Evolutionary conservation across 2,329 filamentous ascomycete species (phyloP).

Genomic region (Blastomyces parvus): DNA sequence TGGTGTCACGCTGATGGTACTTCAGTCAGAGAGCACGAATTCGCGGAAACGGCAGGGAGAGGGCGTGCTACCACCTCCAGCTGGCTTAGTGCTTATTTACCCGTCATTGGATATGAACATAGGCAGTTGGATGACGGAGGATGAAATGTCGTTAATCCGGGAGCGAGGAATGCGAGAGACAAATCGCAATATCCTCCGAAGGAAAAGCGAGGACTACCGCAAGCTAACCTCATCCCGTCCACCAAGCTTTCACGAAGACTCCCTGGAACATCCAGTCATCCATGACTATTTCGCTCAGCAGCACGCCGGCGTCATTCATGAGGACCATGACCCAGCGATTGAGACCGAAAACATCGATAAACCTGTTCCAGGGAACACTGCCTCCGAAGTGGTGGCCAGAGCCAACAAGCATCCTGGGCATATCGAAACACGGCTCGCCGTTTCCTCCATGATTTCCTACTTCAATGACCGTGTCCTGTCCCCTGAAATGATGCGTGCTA

Average conservation of each 20-base stretch:
- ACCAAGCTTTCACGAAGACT: constrained; percentile 59
- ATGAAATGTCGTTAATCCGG: constrained; percentile 89
- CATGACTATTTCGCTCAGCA: constrained; percentile 25
- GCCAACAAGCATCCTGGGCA: constrained; percentile 35
- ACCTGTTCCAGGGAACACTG: constrained; percentile 26
- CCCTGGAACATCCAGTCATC: constrained; percentile 27
- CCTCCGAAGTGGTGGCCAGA: constrained; percentile 28
- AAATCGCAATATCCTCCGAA: constrained; percentile 65
- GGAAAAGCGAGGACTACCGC: constrained; percentile 84
- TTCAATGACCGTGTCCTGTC: constrained; percentile 92
- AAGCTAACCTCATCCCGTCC: constrained; percentile 70
- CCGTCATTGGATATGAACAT: constrained; percentile 94
- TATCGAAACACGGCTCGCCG: constrained; percentile 78
- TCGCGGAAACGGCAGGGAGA: constrained; percentile 48
- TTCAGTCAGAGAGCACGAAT: constrained; percentile 59
- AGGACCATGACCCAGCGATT: constrained; percentile 15
- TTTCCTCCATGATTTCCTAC: constrained; percentile 95
- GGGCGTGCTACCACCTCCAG: constrained; percentile 59
- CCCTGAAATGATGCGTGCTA: constrained; percentile 96
- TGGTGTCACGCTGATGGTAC: constrained; percentile 75
- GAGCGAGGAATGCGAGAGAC: constrained; percentile 69
- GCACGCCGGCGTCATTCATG: constrained; percentile 8
- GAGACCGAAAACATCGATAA: constrained; percentile 19
- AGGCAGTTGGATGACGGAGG: constrained; percentile 97
- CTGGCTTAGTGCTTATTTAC: constrained; percentile 77